Evolutionary conservation across 2,329 filamentous ascomycete genomes (phyloP), one percentile per base, ranked within the genome.

Genomic region (Epichloe sp.): DNA sequence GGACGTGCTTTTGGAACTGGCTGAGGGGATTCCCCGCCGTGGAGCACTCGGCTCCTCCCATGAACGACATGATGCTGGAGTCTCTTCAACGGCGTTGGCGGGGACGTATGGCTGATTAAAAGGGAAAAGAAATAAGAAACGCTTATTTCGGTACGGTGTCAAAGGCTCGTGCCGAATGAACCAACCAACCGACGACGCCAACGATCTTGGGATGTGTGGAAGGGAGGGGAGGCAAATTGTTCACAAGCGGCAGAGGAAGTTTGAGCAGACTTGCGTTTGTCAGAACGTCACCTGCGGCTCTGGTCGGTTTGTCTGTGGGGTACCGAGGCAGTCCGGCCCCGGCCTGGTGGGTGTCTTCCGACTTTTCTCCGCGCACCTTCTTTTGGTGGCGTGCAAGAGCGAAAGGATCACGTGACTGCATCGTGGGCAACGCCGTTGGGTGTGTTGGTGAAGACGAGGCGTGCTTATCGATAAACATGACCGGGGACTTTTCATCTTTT

Each of bases 1-100:
- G 87, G 52, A 93, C 88, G 69, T 96, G 90, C 71, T 98, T 98
- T 57, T 90, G 88, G 68, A 98, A 95, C 75, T 97, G 93, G 65
- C 88, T 91, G 62, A 98, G 82, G 82, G 94, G 93, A 69, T 98
- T 98, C 63, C 85, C 88, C 57, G 87, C 89, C 55, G 93, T 94
- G 52, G 91, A 97, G 77, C 93, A 98, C 73, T 97, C 93, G 60
- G 91, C 86, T 60, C 91, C 88, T 70, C 88, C 87, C 62, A 97
- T 79, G 69, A 98, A 97, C 51, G 91, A 96, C 91, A 98, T 97
- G 58, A 55, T 74, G 51, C 46, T 31, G 15, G 41, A 48, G 34
- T 46, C 12, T 48, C 35, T 36, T 34, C 2, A 40, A 23, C 37
- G 44, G 19, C 19, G 23, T 10, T 19, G 23, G 31, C 35, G 45